Evolutionary conservation across 257 asterid species (phyloP), one percentile per base, ranked within the genome.

Genomic region (Solanum etuberosum): DNA sequence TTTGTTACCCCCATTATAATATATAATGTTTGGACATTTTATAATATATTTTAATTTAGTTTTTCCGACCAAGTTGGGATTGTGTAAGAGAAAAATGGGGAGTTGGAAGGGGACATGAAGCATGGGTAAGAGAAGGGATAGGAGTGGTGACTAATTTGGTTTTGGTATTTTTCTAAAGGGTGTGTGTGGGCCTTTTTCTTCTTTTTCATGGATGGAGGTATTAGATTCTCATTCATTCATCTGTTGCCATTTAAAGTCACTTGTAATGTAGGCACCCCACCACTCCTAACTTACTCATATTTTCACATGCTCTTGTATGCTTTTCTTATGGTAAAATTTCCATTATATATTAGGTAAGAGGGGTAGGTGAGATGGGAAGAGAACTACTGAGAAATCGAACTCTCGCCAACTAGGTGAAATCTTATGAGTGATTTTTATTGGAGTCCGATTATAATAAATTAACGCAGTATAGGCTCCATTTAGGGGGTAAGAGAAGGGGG

Each of bases 61-160:
- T 32, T 72, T 20, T 35, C 81, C 81, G 81, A 72, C 46, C 42
- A 42, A 43, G 65, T 18, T 43, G 85, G 85, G 85, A 29, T 29
- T 80, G 67, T 18, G 67, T 29, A 46, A 80, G 85, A 27, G 74
- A 80, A 85, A 59, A 54, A 32, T 51, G 8, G 67, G 71, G 51
- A 32, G 84, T 59, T 86, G 82, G 89, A 74, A 82, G 86, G 61
- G 71, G 88, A 63, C 86, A 61, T 6, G 16, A 48, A 81, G 84
- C 86, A 31, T 59, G 37, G 86, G 16, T 31, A 34, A 48, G 86
- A 21, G 70, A 27, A 54, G 88, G 86, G 88, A 81, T 80, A 57
- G 71, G 59, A n/a, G 73, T 76, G 91, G 40, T 51, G 86, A 80
- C 81, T 65, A 68, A 11, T 20, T 84, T 67, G 88, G 88, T 77